phyloP scores from a whole-genome alignment of 2,329 filamentous ascomycete species.

The Corniculantispora saksenae region DNA sequence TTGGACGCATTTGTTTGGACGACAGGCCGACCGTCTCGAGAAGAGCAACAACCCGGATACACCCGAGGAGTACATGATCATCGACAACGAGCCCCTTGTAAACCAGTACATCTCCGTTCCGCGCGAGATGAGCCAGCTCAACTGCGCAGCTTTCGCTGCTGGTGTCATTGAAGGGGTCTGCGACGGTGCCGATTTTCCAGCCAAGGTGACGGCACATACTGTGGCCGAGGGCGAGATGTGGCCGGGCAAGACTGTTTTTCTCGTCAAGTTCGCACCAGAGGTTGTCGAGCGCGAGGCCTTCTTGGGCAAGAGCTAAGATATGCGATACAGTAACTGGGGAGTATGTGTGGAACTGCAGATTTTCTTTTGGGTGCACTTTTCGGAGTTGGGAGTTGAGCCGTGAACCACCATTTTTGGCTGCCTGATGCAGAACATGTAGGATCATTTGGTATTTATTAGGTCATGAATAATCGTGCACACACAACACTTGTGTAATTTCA shows the following conservation, averaged over 20 bases:
- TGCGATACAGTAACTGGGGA: background rate
- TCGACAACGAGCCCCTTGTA: conserved; percentile 95
- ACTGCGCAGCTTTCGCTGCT: conserved; percentile 93
- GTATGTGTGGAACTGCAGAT: background rate
- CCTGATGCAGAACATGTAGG: background rate
- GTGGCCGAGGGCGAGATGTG: conserved; percentile 78
- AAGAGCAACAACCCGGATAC: conserved; percentile 79
- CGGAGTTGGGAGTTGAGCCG: conserved; percentile 6
- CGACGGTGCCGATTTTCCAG: conserved; percentile 87
- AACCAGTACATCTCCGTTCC: conserved; percentile 93
- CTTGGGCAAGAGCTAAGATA: conserved; percentile 57
- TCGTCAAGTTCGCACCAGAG: conserved; percentile 89
- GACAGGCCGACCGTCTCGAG: conserved; percentile 89
- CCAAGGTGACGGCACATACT: conserved; percentile 86
- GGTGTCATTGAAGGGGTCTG: conserved; percentile 95
- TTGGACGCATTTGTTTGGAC: conserved; percentile 89
- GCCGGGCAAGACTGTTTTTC: conserved; percentile 93
- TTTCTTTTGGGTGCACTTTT: background rate
- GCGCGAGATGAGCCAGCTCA: conserved; percentile 92
- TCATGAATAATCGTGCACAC: background rate
- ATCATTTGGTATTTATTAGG: conserved; percentile 2
- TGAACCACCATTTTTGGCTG: background rate
- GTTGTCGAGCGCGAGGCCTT: conserved; percentile 90
- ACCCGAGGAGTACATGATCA: conserved; percentile 97
- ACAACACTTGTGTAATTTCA: background rate